phyloP scores from a whole-genome alignment of 2,329 filamentous ascomycete genomes.

The Calonectria multiphialidica region DNA sequence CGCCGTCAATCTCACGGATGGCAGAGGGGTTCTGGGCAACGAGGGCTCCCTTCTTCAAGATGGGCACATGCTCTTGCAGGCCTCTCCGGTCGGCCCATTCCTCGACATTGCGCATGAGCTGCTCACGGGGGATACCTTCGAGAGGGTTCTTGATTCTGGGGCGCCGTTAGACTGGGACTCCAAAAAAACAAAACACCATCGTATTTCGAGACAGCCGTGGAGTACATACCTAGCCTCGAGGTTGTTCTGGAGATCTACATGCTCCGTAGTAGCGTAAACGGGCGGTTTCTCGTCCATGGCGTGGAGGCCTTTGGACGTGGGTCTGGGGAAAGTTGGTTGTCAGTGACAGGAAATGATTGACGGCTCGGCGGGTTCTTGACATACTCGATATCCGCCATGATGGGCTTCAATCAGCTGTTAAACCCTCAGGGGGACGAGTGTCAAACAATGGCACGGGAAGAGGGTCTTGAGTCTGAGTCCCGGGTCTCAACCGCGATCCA shows the following conservation, averaged over 20 bases:
- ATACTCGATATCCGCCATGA: constrained; percentile 40
- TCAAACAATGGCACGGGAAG: constrained; percentile 23
- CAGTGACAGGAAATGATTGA: not conserved
- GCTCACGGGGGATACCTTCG: constrained; percentile 60
- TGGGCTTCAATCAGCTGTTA: constrained; percentile 27
- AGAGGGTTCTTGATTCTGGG: constrained; percentile 61
- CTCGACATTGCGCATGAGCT: constrained; percentile 70
- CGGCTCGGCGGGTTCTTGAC: not conserved
- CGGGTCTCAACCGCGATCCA: constrained; percentile 1
- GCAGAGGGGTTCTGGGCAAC: constrained; percentile 69
- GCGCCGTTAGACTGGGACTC: not conserved
- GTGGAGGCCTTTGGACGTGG: constrained; percentile 28
- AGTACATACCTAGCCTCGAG: constrained; percentile 58
- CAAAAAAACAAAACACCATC: not conserved
- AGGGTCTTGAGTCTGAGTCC: constrained; percentile 12
- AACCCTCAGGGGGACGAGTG: not conserved
- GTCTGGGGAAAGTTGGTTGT: constrained; percentile 5
- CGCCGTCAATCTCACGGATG: constrained; percentile 66
- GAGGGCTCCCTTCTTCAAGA: constrained; percentile 69
- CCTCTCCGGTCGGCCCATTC: constrained; percentile 68
- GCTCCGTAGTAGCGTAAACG: constrained; percentile 37
- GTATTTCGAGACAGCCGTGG: not conserved
- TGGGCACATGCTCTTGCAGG: constrained; percentile 67
- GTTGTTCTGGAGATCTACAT: constrained; percentile 53
- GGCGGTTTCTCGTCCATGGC: constrained; percentile 44